phyloP scores from a whole-genome alignment of 2,329 filamentous ascomycete genomes.

The Arthrinium puccinioides region DNA sequence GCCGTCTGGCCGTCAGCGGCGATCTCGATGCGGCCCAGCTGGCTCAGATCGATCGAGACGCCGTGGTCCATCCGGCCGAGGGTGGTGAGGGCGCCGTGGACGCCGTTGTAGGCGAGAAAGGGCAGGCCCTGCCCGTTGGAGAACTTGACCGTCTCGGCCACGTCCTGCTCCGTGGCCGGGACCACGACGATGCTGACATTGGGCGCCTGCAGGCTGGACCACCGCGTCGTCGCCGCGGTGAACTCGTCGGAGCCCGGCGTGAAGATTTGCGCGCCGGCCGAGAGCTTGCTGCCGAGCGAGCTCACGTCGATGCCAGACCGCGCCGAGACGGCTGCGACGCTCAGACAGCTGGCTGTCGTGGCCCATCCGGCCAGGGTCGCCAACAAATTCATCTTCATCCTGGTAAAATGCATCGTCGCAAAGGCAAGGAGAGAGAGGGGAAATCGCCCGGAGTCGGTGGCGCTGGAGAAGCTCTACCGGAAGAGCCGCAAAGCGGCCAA shows the following conservation, averaged over 20 bases:
- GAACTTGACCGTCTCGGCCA: slow-evolving; percentile 36
- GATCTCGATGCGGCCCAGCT: slow-evolving; percentile 27
- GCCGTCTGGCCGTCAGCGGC: slow-evolving; percentile 25
- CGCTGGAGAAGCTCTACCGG: too few species aligned
- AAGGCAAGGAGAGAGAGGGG: too few species aligned
- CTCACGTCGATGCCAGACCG: too few species aligned
- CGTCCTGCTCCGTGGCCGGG: slow-evolving; percentile 39
- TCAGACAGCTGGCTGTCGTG: too few species aligned
- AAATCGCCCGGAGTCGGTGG: too few species aligned
- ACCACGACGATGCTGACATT: slow-evolving; percentile 37
- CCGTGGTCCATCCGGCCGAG: slow-evolving; percentile 29
- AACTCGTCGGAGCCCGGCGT: slow-evolving; percentile 32
- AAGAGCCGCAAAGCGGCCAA: too few species aligned
- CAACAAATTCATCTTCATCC: too few species aligned
- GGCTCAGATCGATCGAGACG: slow-evolving; percentile 30
- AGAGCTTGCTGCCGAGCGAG: background rate
- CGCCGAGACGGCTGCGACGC: too few species aligned
- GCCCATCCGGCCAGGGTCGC: too few species aligned
- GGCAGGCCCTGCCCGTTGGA: slow-evolving; percentile 28
- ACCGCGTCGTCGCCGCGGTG: slow-evolving; percentile 28
- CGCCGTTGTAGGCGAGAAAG: slow-evolving; percentile 29
- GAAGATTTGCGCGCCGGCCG: background rate
- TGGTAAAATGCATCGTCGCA: too few species aligned
- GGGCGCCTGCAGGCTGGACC: slow-evolving; percentile 37
- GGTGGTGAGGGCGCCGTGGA: slow-evolving; percentile 30